Conservation (phyloP, 2,329 filamentous ascomycete genomes). For the Monilinia laxa region DNA sequence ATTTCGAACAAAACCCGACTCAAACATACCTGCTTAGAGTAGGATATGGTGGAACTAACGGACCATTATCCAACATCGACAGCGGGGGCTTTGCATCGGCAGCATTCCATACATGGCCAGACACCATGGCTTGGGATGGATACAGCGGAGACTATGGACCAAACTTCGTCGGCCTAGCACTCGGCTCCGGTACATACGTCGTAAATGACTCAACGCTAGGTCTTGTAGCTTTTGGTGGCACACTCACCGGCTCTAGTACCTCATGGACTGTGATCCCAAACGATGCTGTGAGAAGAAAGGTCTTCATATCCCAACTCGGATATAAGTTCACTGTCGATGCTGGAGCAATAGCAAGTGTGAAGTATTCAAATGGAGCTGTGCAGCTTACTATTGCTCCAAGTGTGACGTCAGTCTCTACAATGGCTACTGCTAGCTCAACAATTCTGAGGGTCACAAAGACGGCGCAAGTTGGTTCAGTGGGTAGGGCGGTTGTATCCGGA, state of each 20-base stretch:
- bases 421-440: slow-evolving; percentile 15
- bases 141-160: slow-evolving; percentile 59
- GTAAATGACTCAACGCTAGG: slow-evolving; percentile 48
- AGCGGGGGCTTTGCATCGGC: slow-evolving; percentile 54
- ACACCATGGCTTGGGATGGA: slow-evolving; percentile 55
- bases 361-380: slow-evolving; percentile 34
- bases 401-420: slow-evolving; percentile 7
- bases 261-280: slow-evolving; percentile 43
- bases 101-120: slow-evolving; percentile 57
- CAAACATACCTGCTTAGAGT: slow-evolving; percentile 53
- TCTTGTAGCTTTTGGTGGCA: slow-evolving; percentile 52
- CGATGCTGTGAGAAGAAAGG: slow-evolving; percentile 49
- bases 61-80: slow-evolving; percentile 56
- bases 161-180: slow-evolving; percentile 52
- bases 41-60: slow-evolving; percentile 54
- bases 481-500: background rate
- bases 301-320: slow-evolving; percentile 51
- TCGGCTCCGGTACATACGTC: slow-evolving; percentile 53
- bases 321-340: slow-evolving; percentile 46
- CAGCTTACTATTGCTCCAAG: slow-evolving; percentile 22
- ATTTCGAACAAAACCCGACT: slow-evolving; percentile 49
- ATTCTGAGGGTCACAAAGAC: slow-evolving; percentile 27
- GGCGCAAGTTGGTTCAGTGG: slow-evolving; percentile 19
- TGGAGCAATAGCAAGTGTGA: slow-evolving; percentile 45
- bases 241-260: slow-evolving; percentile 37